Conservation (phyloP, 306 rosid species). For the Inga laurina region DNA sequence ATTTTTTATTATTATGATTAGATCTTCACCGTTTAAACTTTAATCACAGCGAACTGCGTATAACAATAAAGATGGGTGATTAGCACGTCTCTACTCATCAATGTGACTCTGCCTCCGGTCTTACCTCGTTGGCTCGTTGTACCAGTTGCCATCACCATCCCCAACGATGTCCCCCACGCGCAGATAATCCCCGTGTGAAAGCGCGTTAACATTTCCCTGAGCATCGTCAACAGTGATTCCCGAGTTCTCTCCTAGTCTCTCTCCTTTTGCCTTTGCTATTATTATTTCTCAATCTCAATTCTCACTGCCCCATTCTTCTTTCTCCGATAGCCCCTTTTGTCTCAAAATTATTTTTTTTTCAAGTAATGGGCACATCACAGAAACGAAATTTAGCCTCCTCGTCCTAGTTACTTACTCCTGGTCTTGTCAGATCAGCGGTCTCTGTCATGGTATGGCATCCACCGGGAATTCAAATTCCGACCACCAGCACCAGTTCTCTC, state of each 20-base stretch:
- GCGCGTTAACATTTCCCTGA: conserved; percentile 31
- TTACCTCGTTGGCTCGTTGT: conserved; percentile 17
- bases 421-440: conserved; percentile 40
- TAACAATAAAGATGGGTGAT: no score
- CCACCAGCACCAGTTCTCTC: conserved; percentile 24
- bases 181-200: conserved; percentile 20
- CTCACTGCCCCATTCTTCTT: conserved; percentile 7
- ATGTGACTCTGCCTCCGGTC: conserved; percentile 24
- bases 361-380: conserved; percentile 25
- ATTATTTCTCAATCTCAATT: conserved; percentile 1
- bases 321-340: background rate
- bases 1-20: no score
- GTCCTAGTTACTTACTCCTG: background rate
- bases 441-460: conserved; percentile 51
- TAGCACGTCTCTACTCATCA: no score
- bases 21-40: no score
- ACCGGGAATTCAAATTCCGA: conserved; percentile 54
- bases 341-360: background rate
- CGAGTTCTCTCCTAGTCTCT: conserved; percentile 8
- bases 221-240: conserved; percentile 12
- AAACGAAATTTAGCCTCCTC: background rate
- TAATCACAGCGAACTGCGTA: no score
- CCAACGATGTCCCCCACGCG: conserved; percentile 37
- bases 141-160: conserved; percentile 34
- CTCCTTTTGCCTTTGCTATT: conserved; percentile 17